Evolutionary conservation across 345 rosid species (phyloP), one percentile per base, ranked within the genome.

Genomic region (Diplotaxis tenuifolia): DNA sequence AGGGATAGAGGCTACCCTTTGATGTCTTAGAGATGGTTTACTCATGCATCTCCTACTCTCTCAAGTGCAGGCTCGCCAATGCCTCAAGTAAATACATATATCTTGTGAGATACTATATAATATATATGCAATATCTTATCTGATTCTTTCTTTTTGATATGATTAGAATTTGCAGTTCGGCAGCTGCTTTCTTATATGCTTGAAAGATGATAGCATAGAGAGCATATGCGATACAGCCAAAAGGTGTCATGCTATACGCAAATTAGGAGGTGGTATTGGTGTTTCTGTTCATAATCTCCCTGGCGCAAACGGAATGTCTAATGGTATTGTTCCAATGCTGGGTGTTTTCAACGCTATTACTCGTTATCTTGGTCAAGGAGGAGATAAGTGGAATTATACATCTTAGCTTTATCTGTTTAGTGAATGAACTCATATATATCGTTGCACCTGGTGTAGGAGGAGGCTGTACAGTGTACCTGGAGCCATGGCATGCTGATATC

Each of bases 21-120:
- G 79, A 91, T 91, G 97, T 93, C 98, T 56, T 97, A 93, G 38
- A 68, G 98, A 25, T 91, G 96, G 98, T 93, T 93, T 78, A 93
- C 96, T 75, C 97, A 93, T 86, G 98, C 97, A 12, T 89, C 97
- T 69, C 97, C 98, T 11, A 91, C 95, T 9, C 96, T 93, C 61
- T 91, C 91, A 69, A 89, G 91, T 74, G 87, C 91, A 6, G 97
- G 98, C 49, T 91, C 97, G 10, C 97, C 96, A 49, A 86, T 87
- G 73, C 83, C 97, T 9, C 98, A 93, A 72, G 96, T 91, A 61
- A 2, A 6, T 53, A 11, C 27, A n/a, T n/a, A n/a, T n/a, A n/a
- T n/a, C n/a, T n/a, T n/a, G n/a, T n/a, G n/a, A n/a, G n/a, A n/a
- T n/a, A n/a, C n/a, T n/a, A n/a, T n/a, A n/a, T n/a, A n/a, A n/a